A percentile compares a stretch with the other conserved stretches of the same genome.
phyloP scores from a whole-genome alignment of 1,284 basidiomycete genomes.

The Moniliophthora roreri region DNA sequence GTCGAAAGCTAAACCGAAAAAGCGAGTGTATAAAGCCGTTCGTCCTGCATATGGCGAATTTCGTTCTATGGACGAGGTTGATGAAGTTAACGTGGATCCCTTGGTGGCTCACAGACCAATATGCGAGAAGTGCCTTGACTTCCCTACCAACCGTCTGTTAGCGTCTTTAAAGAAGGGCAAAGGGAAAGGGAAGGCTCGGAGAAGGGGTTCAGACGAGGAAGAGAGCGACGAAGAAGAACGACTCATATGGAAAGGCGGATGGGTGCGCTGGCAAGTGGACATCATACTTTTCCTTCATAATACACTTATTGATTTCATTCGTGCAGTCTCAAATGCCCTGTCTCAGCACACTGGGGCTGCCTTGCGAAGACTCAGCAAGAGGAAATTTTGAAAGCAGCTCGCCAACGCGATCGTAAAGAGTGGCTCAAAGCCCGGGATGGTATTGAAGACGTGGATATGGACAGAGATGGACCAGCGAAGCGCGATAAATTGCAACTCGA shows the following conservation, averaged over 20 bases:
- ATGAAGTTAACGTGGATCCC: constrained; percentile 63
- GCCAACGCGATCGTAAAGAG: constrained; percentile 46
- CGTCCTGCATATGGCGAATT: constrained; percentile 69
- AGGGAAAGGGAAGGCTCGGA: constrained; percentile 36
- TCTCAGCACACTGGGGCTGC: constrained; percentile 81
- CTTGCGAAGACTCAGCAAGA: constrained; percentile 64
- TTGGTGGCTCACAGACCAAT: constrained; percentile 58
- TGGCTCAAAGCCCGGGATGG: constrained; percentile 32
- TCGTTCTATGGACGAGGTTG: constrained; percentile 55
- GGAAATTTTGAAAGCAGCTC: constrained; percentile 69
- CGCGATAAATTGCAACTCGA: constrained; percentile 47
- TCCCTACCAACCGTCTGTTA: constrained; percentile 57
- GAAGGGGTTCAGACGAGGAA: constrained; percentile 40
- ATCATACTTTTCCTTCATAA: constrained; percentile 8
- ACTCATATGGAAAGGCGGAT: constrained; percentile 67
- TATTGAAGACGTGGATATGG: constrained; percentile 23
- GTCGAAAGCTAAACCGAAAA: constrained; percentile 28
- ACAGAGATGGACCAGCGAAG: constrained; percentile 32
- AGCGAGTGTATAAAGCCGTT: constrained; percentile 35
- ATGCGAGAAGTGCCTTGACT: constrained; percentile 71
- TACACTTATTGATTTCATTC: constrained; percentile 5
- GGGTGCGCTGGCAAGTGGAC: constrained; percentile 84
- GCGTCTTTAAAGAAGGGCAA: constrained; percentile 33
- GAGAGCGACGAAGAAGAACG: constrained; percentile 60
- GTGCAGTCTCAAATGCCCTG: constrained; percentile 70